Evolutionary conservation across 2,329 filamentous ascomycete species (phyloP).

Genomic region (Tolypocladium inflatum): DNA sequence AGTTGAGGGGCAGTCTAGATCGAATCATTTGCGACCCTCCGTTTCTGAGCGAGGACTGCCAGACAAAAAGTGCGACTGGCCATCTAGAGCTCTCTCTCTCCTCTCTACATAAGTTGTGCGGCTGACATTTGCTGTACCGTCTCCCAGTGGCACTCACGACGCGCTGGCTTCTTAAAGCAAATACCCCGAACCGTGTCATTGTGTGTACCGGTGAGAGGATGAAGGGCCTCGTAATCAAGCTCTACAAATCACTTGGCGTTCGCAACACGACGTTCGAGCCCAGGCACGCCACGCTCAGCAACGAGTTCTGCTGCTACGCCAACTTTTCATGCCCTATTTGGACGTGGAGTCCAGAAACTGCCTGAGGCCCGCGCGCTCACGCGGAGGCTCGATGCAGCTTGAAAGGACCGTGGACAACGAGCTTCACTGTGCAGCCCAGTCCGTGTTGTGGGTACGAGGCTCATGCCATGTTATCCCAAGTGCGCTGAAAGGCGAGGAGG

Average conservation of each 20-base stretch:
- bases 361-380: not conserved
- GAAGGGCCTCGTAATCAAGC: constrained; percentile 50
- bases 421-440: not conserved
- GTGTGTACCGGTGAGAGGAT: constrained; percentile 73
- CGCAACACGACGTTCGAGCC: constrained; percentile 59
- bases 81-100: not conserved
- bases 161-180: constrained; percentile 55
- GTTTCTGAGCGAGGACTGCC: constrained; percentile 71
- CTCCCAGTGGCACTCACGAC: constrained; percentile 60
- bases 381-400: not conserved
- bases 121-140: constrained; percentile 2
- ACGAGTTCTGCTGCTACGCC: constrained; percentile 73
- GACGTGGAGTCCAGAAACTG: constrained; percentile 24
- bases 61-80: constrained; percentile 55
- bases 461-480: not conserved
- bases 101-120: not conserved
- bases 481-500: not conserved
- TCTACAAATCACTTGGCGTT: constrained; percentile 58
- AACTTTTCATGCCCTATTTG: constrained; percentile 59
- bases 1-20: constrained; percentile 56
- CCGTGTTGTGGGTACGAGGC: not conserved
- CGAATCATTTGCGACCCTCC: constrained; percentile 69
- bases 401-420: not conserved
- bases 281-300: constrained; percentile 62
- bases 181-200: constrained; percentile 34